These are phyloP conservation scores for Pythium rhizo-oryzae DNA, from an alignment of 352 stramenopile genomes.

Conservation along the genomic window DNA sequence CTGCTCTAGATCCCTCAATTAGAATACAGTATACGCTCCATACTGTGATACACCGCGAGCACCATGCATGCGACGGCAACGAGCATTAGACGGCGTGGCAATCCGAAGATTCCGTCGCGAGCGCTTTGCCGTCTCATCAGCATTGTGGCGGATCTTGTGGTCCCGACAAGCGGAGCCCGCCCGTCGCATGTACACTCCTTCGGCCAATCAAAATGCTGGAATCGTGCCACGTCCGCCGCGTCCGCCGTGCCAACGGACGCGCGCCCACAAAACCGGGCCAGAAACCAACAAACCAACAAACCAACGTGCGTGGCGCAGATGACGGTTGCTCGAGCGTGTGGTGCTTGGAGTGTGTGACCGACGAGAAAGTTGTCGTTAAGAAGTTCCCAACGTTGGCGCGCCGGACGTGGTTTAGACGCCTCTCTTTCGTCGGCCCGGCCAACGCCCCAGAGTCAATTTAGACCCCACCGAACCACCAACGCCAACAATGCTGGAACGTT, in stretches of 20 bases:
- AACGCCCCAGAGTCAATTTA: too few species aligned
- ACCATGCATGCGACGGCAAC: background rate
- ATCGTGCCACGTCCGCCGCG: slow-evolving; percentile 3
- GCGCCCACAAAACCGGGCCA: background rate
- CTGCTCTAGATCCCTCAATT: slow-evolving; percentile 14
- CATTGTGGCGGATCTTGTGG: slow-evolving; percentile 2
- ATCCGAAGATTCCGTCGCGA: background rate
- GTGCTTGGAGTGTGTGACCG: background rate
- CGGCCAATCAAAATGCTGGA: slow-evolving; percentile 14
- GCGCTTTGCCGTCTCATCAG: slow-evolving; percentile 15
- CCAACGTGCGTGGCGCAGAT: slow-evolving; percentile 4
- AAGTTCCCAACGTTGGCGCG: background rate
- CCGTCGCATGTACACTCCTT: slow-evolving; percentile 18
- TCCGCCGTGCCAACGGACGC: background rate
- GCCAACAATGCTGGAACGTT: slow-evolving; percentile 7
- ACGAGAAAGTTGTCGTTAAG: too few species aligned
- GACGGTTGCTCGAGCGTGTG: background rate
- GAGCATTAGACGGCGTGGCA: slow-evolving; percentile 7
- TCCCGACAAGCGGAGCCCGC: background rate
- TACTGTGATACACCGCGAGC: too few species aligned
- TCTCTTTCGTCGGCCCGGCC: too few species aligned
- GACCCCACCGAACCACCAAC: background rate
- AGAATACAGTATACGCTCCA: too few species aligned
- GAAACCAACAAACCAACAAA: background rate
- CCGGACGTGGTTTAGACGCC: too few species aligned